Evolutionary conservation across 768 basidiomycete genomes (phyloP), one percentile per base, ranked within the genome.

Genomic region (Imleria badia): DNA sequence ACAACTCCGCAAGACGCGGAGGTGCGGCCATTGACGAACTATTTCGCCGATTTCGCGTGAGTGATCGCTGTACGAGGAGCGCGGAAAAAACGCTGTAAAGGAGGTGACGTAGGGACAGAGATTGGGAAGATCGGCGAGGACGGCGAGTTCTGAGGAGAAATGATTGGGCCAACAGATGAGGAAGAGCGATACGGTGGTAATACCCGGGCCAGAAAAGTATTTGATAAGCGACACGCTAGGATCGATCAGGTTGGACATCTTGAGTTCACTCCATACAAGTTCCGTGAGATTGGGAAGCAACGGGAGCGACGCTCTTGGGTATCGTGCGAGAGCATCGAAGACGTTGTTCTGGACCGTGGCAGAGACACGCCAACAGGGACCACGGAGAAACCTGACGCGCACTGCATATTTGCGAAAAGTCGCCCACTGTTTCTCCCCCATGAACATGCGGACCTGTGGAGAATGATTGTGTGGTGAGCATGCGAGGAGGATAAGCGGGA

Each of bases 351-450:
- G 63, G 1, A 65, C 55, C 0, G 51, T 12, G 19, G 58, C 41
- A 30, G 61, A 22, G 2, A 67, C 44, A 20, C 59, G 58, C 56
- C 54, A 60, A 42, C 63, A 66, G 9, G 66, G 66, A 8, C 64
- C 66, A 34, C 60, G 52, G 6, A 69, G 17, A 26, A 51, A 64
- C 33, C 45, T 55, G 34, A 69, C 63, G 22, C 69, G 67, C 8
- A 44, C 54, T 1, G 67, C 63, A 15, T 69, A 69, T 20, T 62
- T 61, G 39, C 31, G 49, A 44, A 69, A 71, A 5, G 54, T 63
- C 1, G 15, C 4, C 69, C 69, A 71, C 39, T 68, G 64, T 22
- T 61, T 63, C 41, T 68, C 61, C 20, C 66, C 54, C 59, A 67
- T 54, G 43, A 68, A 66, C 49, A 59, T 49, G 5, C 64, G 60